Evolutionary conservation across 768 basidiomycete genomes (phyloP).

Genomic region (Leucosporidium creatinivorum): DNA sequence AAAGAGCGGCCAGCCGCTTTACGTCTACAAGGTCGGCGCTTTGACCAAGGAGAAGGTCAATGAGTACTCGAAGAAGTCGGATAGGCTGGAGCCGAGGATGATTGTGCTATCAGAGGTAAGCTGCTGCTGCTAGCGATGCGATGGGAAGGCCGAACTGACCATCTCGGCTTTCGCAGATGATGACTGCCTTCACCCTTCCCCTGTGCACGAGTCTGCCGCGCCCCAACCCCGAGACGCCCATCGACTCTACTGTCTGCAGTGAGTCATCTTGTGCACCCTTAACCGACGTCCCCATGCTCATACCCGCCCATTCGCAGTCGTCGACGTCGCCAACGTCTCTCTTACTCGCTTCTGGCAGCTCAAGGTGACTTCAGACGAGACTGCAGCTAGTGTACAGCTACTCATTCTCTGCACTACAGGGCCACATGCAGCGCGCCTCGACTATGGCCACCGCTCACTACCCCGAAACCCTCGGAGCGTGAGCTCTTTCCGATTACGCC

Average conservation of each 20-base stretch:
- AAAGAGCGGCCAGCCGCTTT: conserved; percentile 66
- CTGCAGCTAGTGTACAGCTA: background rate
- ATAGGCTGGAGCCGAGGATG: conserved; percentile 64
- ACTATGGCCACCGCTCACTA: conserved; percentile 69
- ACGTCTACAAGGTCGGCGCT: conserved; percentile 67
- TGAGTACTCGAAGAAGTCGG: conserved; percentile 53
- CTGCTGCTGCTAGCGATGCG: background rate
- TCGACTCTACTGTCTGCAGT: conserved; percentile 21
- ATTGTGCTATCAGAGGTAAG: conserved; percentile 43
- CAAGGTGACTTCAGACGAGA: conserved; percentile 38
- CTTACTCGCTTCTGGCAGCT: conserved; percentile 62
- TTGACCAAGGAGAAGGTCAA: conserved; percentile 51
- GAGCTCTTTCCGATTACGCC: background rate
- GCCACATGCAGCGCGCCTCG: conserved; percentile 68
- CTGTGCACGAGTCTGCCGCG: conserved; percentile 60
- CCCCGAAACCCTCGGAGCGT: conserved; percentile 68
- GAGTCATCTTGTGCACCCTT: background rate
- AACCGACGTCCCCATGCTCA: background rate
- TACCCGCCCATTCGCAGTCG: conserved; percentile 47
- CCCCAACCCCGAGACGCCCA: conserved; percentile 17
- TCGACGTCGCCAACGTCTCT: conserved; percentile 62
- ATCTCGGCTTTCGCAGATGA: conserved; percentile 49
- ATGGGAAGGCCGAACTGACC: background rate
- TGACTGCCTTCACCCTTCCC: conserved; percentile 53
- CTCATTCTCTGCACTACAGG: background rate